Evolutionary conservation across 805 yeast species (phyloP), one percentile per base, ranked within the genome.

Genomic region (Torulaspora franciscae): DNA sequence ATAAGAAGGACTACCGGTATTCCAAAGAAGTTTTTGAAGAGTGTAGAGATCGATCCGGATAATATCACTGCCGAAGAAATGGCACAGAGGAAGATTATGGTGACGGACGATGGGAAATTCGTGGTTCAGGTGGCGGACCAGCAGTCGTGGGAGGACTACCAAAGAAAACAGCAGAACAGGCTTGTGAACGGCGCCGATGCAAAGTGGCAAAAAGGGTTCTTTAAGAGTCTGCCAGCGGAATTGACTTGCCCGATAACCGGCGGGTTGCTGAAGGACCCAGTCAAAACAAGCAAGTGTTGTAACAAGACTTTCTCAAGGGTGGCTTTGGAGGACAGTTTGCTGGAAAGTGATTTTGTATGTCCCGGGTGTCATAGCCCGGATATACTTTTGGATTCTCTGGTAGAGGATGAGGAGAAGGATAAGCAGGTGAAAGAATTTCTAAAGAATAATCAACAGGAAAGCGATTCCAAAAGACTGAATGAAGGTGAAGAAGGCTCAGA

Each of bases 1-100:
- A 84, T 93, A 39, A 84, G 86, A 56, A 77, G 95, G 56, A 90
- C 97, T 0, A 93, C 98, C 0, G 99, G 99, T 81, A 93, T 93
- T 59, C 99, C 99, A 2, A 85, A 83, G 65, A 83, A 95, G 27
- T 88, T 88, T 65, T 77, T 93, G 65, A 85, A 88, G 55, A 83
- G 95, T 0, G 81, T 93, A 6, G 86, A 85, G 13, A 57, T 64
- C 11, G 69, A 65, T 51, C 59, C 67, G 1, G 45, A 57, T 0
- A 57, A 53, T 7, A 85, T 85, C 60, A 91, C 91, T 23, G 75
- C 80, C 0, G 87, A 82, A 30, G 84, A 77, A 36, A 73, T 71
- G 55, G 71, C 72, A 3, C 73, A 72, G 30, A 70, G 72, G 49
- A 77, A 80, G 33, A 84, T 83, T 47, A 79, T 93, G 84, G 80